These are phyloP conservation scores for Exophiala alcalophila DNA, from an alignment of 2,329 filamentous ascomycete genomes.

Conservation along the genomic window DNA sequence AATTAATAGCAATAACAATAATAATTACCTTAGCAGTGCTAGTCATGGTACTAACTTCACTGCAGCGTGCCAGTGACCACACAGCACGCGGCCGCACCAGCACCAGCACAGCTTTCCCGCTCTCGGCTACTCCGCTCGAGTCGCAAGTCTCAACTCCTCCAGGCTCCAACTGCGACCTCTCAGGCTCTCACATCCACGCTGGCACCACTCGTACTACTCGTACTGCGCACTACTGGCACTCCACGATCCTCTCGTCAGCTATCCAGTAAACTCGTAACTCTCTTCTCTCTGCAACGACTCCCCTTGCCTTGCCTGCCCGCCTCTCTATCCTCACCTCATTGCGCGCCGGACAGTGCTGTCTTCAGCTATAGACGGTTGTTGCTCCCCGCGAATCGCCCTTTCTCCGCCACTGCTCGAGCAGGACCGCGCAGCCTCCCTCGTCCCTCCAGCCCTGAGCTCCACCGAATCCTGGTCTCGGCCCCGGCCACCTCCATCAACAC, in stretches of 20 bases:
- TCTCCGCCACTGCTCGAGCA: constrained; percentile 3
- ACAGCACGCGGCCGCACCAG: too few relatives aligned
- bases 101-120: constrained; percentile 20
- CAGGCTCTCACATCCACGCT: neutral
- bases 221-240: constrained; percentile 14
- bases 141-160: neutral
- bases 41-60: too few relatives aligned
- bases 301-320: constrained; percentile 9
- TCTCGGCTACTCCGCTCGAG: constrained; percentile 26
- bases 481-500: constrained; percentile 20
- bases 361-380: constrained; percentile 2
- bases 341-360: constrained; percentile 4
- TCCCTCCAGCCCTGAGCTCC: constrained; percentile 15
- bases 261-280: constrained; percentile 14
- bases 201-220: constrained; percentile 4
- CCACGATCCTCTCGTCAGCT: constrained; percentile 26
- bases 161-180: too few relatives aligned
- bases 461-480: constrained; percentile 18
- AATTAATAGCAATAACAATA: too few relatives aligned
- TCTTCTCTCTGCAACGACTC: constrained; percentile 11
- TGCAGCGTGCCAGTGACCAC: too few relatives aligned
- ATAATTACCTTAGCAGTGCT: too few relatives aligned
- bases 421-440: constrained; percentile 2
- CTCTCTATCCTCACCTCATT: constrained; percentile 1
- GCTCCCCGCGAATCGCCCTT: constrained; percentile 1